Percentiles rank a stretch among this genome's conserved stretches.
Evolutionary conservation across 495 filamentous ascomycete species (phyloP).

Genomic region (Penicillium herquei): DNA sequence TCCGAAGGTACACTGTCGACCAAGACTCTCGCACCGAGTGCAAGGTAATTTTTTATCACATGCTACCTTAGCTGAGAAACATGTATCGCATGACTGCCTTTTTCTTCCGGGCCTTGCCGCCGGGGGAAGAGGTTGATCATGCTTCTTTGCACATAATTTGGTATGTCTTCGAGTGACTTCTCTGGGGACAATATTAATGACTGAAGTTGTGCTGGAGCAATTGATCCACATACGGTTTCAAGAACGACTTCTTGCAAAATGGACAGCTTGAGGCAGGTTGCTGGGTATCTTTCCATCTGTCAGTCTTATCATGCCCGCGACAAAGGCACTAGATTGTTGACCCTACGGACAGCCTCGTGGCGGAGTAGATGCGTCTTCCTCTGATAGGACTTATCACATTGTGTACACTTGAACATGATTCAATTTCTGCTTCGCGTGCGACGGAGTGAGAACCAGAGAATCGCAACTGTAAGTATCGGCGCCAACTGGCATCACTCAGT

Average conservation of each 20-base stretch:
- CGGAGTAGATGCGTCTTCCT: constrained; percentile 33
- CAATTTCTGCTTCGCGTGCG: not conserved
- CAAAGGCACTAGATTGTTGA: not conserved
- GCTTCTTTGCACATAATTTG: constrained; percentile 35
- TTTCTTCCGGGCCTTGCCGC: constrained; percentile 35
- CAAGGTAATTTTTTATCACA: constrained; percentile 32
- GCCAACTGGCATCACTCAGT: not conserved
- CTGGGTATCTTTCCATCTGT: constrained; percentile 26
- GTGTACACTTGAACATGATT: constrained; percentile 33
- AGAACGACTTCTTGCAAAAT: constrained; percentile 37
- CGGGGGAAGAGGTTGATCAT: constrained; percentile 30
- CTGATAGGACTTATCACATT: constrained; percentile 33
- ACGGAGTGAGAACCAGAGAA: no score
- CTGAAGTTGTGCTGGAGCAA: not conserved
- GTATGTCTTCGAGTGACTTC: constrained; percentile 38
- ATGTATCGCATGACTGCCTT: constrained; percentile 33
- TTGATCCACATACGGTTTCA: constrained; percentile 25
- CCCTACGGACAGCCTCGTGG: constrained; percentile 33
- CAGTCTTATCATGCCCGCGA: constrained; percentile 1
- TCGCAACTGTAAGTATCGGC: no score
- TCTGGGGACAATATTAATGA: constrained; percentile 11
- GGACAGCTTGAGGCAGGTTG: constrained; percentile 30
- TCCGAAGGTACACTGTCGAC: constrained; percentile 24
- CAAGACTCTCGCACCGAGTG: constrained; percentile 27
- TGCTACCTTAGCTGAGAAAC: constrained; percentile 30